Conservation (phyloP, 345 rosid species). For the Lenwebbia sp. region DNA sequence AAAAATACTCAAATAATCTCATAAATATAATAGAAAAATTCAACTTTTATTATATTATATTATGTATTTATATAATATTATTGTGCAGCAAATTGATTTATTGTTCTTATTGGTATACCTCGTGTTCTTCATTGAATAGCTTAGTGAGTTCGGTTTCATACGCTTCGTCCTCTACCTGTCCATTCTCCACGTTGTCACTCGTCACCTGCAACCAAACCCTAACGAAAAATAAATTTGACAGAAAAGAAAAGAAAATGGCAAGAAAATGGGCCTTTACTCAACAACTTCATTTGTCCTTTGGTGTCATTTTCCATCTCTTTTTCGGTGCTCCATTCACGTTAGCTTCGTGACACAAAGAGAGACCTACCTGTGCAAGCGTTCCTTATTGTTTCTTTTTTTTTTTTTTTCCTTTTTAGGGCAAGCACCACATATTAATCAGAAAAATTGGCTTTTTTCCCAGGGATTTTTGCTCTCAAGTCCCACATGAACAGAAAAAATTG, state of each 20-base stretch:
- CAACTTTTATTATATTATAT: background rate
- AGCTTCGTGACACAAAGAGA: conserved; percentile 34
- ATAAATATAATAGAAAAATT: background rate
- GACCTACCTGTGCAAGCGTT: background rate
- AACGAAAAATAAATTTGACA: background rate
- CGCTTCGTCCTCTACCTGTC: conserved; percentile 36
- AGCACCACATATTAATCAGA: background rate
- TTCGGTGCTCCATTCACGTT: conserved; percentile 30
- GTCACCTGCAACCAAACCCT: conserved; percentile 33
- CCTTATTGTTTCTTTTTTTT: background rate
- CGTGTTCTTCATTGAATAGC: conserved; percentile 78
- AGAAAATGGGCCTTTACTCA: background rate
- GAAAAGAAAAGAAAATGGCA: background rate
- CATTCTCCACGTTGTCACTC: conserved; percentile 39
- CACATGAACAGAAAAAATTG: background rate
- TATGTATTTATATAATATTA: too few species aligned
- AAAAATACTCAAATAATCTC: background rate
- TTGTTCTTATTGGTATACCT: conserved; percentile 25
- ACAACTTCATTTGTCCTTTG: background rate
- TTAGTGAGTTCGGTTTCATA: conserved; percentile 76
- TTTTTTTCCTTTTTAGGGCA: background rate
- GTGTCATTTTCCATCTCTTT: background rate
- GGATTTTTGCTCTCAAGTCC: background rate
- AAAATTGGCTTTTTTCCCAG: background rate
- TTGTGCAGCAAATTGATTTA: background rate